Percentiles rank a stretch among this genome's conserved stretches.
Evolutionary conservation across 2,329 filamentous ascomycete genomes (phyloP).

Genomic region (Furcasterigmium furcatum): DNA sequence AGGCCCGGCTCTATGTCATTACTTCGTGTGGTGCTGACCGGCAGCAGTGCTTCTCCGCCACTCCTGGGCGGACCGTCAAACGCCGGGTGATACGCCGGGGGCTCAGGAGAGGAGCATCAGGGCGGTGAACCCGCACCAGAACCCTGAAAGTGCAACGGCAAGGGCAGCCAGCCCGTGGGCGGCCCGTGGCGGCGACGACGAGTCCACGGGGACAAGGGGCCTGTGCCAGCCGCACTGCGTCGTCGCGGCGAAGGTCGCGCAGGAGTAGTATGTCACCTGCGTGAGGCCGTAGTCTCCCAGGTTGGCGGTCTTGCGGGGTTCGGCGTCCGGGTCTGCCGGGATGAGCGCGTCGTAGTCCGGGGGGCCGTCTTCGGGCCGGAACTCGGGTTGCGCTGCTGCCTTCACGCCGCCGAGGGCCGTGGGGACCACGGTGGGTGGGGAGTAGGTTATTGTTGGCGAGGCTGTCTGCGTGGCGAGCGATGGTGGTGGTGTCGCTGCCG

Average conservation of each 20-base stretch:
- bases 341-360: constrained; percentile 12
- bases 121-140: neutral
- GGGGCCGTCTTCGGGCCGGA: constrained; percentile 5
- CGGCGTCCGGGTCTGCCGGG: constrained; percentile 9
- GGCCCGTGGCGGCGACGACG: neutral
- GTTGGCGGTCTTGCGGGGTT: constrained; percentile 10
- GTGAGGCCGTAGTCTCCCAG: constrained; percentile 11
- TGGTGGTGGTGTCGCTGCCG: constrained; percentile 3
- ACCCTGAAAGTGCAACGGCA: too few species aligned
- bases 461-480: neutral
- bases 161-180: neutral
- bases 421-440: neutral
- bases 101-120: neutral
- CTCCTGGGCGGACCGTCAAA: too few species aligned
- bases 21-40: constrained; percentile 8
- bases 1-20: neutral
- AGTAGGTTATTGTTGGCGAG: neutral
- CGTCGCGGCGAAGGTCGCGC: constrained; percentile 8
- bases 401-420: neutral
- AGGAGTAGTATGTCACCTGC: constrained; percentile 12
- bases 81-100: neutral
- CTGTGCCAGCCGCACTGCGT: constrained; percentile 14
- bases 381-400: neutral
- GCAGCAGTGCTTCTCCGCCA: neutral
- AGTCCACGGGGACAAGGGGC: constrained; percentile 8